These are phyloP conservation scores for Neurospora pannonica DNA, from an alignment of 495 filamentous ascomycete species.

Conservation along the genomic window DNA sequence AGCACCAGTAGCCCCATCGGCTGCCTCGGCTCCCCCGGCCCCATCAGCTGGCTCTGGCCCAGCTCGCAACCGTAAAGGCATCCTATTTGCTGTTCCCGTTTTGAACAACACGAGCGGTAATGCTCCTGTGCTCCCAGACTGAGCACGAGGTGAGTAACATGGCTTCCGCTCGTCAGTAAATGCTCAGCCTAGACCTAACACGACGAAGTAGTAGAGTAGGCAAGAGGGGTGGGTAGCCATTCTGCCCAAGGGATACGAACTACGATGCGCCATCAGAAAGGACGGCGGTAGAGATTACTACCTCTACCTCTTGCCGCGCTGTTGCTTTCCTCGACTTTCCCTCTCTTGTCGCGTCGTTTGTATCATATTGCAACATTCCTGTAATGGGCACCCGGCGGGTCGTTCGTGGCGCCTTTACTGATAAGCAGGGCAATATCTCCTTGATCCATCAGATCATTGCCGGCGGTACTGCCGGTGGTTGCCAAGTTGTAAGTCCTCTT, in stretches of 20 bases:
- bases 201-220: not conserved
- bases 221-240: not conserved
- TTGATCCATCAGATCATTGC: constrained; percentile 67
- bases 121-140: not conserved
- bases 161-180: not conserved
- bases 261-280: constrained; percentile 17
- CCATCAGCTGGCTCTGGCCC: not conserved
- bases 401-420: constrained; percentile 67
- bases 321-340: not conserved
- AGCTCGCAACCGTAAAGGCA: not conserved
- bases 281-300: constrained; percentile 24
- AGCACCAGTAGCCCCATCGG: not conserved
- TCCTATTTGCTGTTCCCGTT: not conserved
- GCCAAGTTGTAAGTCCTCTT: constrained; percentile 40
- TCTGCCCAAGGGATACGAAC: constrained; percentile 21
- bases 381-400: constrained; percentile 20
- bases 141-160: not conserved
- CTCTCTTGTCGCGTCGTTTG: not conserved
- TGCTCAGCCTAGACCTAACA: not conserved
- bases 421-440: constrained; percentile 67
- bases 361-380: not conserved
- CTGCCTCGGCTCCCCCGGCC: not conserved
- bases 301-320: constrained; percentile 22
- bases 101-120: not conserved
- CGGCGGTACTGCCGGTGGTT: constrained; percentile 75